A percentile compares a stretch with the other conserved stretches of the same genome.
phyloP scores from a whole-genome alignment of 2,329 filamentous ascomycete genomes.

The Ophiostoma sp. region DNA sequence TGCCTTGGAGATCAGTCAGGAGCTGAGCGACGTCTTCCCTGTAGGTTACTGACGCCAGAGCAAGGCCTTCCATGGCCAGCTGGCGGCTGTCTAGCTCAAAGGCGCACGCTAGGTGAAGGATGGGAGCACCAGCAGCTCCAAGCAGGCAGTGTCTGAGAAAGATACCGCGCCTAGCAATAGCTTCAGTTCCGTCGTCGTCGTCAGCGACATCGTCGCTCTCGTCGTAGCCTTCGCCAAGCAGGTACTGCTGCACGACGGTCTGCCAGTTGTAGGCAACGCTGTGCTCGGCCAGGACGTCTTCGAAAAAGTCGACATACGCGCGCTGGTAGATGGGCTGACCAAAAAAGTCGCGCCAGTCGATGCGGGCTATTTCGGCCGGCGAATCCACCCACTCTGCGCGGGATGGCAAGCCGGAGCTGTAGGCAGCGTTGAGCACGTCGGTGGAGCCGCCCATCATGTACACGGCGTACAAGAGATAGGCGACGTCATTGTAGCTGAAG shows the following conservation, averaged over 20 bases:
- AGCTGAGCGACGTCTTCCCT: slow-evolving; percentile 33
- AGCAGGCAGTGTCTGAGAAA: slow-evolving; percentile 41
- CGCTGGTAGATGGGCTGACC: slow-evolving; percentile 78
- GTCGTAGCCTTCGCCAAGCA: slow-evolving; percentile 51
- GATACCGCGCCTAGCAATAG: slow-evolving; percentile 16
- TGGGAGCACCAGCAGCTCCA: slow-evolving; percentile 63
- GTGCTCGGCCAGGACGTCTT: slow-evolving; percentile 72
- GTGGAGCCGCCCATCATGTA: slow-evolving; percentile 75
- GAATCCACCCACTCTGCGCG: slow-evolving; percentile 65
- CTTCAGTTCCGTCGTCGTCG: neutral
- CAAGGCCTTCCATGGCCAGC: slow-evolving; percentile 81
- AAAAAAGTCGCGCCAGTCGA: slow-evolving; percentile 82
- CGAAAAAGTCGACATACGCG: slow-evolving; percentile 90
- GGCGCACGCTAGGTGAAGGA: slow-evolving; percentile 95
- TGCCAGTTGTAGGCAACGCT: slow-evolving; percentile 78
- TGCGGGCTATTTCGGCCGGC: slow-evolving; percentile 72
- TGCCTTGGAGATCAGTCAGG: neutral
- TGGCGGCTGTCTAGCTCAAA: slow-evolving; percentile 82
- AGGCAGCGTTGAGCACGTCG: slow-evolving; percentile 70
- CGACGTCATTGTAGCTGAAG: slow-evolving; percentile 73
- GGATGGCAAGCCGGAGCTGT: slow-evolving; percentile 72
- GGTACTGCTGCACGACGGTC: slow-evolving; percentile 65
- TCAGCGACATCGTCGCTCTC: slow-evolving; percentile 13
- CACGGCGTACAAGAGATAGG: slow-evolving; percentile 76
- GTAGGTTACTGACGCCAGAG: slow-evolving; percentile 56